phyloP scores from a whole-genome alignment of 1,284 basidiomycete species.

The Filobasidium uniguttulatum region DNA sequence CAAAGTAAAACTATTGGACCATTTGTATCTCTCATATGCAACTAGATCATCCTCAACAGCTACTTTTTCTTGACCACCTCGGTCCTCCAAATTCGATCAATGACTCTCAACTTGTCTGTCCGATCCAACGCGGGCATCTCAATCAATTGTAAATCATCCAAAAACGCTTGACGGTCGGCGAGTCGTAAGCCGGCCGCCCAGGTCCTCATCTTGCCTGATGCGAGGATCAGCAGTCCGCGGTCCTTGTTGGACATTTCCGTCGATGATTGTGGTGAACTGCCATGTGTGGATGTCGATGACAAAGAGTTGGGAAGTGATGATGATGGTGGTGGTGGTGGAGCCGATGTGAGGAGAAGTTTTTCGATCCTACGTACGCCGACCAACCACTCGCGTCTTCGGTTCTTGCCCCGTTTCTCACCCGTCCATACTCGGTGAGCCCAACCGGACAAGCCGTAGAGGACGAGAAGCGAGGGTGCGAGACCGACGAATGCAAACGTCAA shows the following conservation, averaged over 20 bases:
- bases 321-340: no score
- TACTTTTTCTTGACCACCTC: slow-evolving; percentile 58
- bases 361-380: slow-evolving; percentile 52
- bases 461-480: slow-evolving; percentile 73
- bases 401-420: slow-evolving; percentile 34
- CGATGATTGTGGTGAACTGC: slow-evolving; percentile 27
- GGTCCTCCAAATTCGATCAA: slow-evolving; percentile 81
- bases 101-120: slow-evolving; percentile 56
- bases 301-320: no score
- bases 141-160: slow-evolving; percentile 72
- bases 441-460: slow-evolving; percentile 57
- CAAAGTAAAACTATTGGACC: no score
- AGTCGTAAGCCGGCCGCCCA: slow-evolving; percentile 34
- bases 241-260: slow-evolving; percentile 36
- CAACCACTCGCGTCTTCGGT: slow-evolving; percentile 35
- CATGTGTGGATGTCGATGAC: no score
- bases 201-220: slow-evolving; percentile 31
- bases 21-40: no score
- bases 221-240: slow-evolving; percentile 40
- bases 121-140: slow-evolving; percentile 56
- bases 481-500: slow-evolving; percentile 95
- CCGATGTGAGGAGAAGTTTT: slow-evolving; percentile 45
- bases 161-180: slow-evolving; percentile 48
- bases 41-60: no score
- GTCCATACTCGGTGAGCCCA: slow-evolving; percentile 45